Conservation (phyloP, 257 asterid species). For the Anisodus tanguticus region DNA sequence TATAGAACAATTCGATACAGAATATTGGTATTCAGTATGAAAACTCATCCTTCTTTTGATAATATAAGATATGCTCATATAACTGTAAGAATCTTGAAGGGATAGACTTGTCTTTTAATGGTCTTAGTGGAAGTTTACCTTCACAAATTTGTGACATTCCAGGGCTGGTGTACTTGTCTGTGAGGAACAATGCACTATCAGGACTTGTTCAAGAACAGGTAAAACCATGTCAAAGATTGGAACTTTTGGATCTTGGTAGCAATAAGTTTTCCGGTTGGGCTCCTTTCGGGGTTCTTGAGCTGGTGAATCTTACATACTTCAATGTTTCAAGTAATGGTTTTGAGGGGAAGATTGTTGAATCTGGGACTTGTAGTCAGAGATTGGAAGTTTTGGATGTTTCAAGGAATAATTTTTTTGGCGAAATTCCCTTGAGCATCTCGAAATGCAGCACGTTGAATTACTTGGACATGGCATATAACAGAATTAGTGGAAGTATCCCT, state of each 20-base stretch:
- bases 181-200: slow-evolving; percentile 72
- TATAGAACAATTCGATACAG: too few relatives aligned
- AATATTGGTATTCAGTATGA: too few relatives aligned
- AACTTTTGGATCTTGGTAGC: slow-evolving; percentile 86
- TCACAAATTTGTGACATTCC: slow-evolving; percentile 65
- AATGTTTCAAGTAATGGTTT: slow-evolving; percentile 68
- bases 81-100: slow-evolving; percentile 83
- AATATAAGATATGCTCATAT: not conserved
- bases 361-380: slow-evolving; percentile 50
- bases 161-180: slow-evolving; percentile 60
- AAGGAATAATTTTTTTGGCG: slow-evolving; percentile 64
- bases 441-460: slow-evolving; percentile 70
- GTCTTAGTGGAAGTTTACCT: slow-evolving; percentile 69
- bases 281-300: slow-evolving; percentile 63
- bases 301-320: slow-evolving; percentile 59
- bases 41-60: too few relatives aligned
- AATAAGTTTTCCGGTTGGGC: slow-evolving; percentile 66
- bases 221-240: slow-evolving; percentile 62
- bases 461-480: slow-evolving; percentile 77
- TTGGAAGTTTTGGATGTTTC: slow-evolving; percentile 72
- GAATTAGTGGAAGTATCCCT: slow-evolving; percentile 73
- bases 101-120: slow-evolving; percentile 80
- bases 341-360: slow-evolving; percentile 55
- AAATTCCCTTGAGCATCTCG: slow-evolving; percentile 59
- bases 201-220: slow-evolving; percentile 67